phyloP scores from a whole-genome alignment of 2,329 filamentous ascomycete genomes.

The Hymenotorrendiella dingleyae region DNA sequence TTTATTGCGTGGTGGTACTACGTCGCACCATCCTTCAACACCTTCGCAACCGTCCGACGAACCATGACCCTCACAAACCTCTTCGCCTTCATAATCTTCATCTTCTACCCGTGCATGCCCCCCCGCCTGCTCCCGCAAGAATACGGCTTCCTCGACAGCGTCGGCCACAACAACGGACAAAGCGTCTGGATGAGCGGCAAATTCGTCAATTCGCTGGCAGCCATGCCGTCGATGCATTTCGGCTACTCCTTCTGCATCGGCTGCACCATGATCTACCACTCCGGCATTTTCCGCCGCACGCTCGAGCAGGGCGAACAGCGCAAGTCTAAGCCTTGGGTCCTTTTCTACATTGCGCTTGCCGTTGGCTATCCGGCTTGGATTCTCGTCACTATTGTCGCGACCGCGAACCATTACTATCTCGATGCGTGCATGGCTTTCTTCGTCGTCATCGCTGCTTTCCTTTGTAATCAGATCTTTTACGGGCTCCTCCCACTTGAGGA shows the following conservation, averaged over 20 bases:
- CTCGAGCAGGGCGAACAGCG: conserved; percentile 37
- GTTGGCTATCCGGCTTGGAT: conserved; percentile 42
- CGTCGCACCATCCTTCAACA: conserved; percentile 43
- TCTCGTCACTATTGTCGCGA: conserved; percentile 44
- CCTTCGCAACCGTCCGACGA: conserved; percentile 40
- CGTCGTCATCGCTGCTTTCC: conserved; percentile 40
- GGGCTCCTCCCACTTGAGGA: conserved; percentile 45
- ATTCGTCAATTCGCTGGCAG: conserved; percentile 44
- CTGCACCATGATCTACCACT: conserved; percentile 46
- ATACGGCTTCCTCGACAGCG: conserved; percentile 45
- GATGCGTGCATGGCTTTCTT: conserved; percentile 43
- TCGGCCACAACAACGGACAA: conserved; percentile 42
- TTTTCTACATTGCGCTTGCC: conserved; percentile 38
- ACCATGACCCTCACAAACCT: conserved; percentile 49
- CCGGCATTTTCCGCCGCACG: conserved; percentile 36
- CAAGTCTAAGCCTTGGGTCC: conserved; percentile 37
- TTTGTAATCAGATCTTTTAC: conserved; percentile 43
- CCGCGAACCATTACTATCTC: conserved; percentile 50
- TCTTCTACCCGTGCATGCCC: conserved; percentile 48
- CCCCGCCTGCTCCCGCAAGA: conserved; percentile 43
- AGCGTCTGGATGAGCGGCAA: conserved; percentile 46
- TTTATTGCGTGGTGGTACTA: conserved; percentile 62
- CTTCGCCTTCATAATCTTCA: conserved; percentile 45
- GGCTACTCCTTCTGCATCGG: conserved; percentile 49
- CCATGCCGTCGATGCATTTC: conserved; percentile 49